phyloP scores from a whole-genome alignment of 768 basidiomycete genomes.

The Boletus speciosus region DNA sequence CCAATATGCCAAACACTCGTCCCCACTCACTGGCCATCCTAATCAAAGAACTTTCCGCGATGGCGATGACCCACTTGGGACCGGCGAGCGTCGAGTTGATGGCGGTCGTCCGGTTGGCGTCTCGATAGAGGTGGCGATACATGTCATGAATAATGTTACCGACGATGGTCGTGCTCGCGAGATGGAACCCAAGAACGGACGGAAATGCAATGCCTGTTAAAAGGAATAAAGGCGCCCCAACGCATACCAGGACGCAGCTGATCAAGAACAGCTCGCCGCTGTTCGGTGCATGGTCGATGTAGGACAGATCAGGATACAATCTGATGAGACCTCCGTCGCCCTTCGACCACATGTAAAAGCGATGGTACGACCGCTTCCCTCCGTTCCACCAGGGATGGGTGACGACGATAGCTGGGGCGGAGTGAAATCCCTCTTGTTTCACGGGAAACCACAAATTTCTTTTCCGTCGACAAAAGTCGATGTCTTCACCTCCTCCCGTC shows the following conservation, averaged over 20 bases:
- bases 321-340: slow-evolving; percentile 53
- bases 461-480: slow-evolving; percentile 54
- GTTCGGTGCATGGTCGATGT: slow-evolving; percentile 46
- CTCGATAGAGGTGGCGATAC: slow-evolving; percentile 45
- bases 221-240: slow-evolving; percentile 16
- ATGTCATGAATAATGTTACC: slow-evolving; percentile 48
- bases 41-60: slow-evolving; percentile 49
- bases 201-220: slow-evolving; percentile 11
- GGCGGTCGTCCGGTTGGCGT: slow-evolving; percentile 32
- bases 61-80: slow-evolving; percentile 39
- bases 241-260: slow-evolving; percentile 11
- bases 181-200: slow-evolving; percentile 17
- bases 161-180: slow-evolving; percentile 30
- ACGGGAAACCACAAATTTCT: slow-evolving; percentile 35
- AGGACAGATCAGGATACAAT: slow-evolving; percentile 45
- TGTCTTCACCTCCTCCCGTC: slow-evolving; percentile 64
- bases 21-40: slow-evolving; percentile 51
- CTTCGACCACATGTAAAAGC: slow-evolving; percentile 58
- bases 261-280: slow-evolving; percentile 44
- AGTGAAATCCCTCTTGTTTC: slow-evolving; percentile 40
- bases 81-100: slow-evolving; percentile 37
- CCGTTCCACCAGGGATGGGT: slow-evolving; percentile 58
- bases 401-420: slow-evolving; percentile 48
- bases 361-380: slow-evolving; percentile 44
- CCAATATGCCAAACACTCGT: slow-evolving; percentile 42